phyloP scores from a whole-genome alignment of 2,329 filamentous ascomycete species.

The Calonectria ilicicola region DNA sequence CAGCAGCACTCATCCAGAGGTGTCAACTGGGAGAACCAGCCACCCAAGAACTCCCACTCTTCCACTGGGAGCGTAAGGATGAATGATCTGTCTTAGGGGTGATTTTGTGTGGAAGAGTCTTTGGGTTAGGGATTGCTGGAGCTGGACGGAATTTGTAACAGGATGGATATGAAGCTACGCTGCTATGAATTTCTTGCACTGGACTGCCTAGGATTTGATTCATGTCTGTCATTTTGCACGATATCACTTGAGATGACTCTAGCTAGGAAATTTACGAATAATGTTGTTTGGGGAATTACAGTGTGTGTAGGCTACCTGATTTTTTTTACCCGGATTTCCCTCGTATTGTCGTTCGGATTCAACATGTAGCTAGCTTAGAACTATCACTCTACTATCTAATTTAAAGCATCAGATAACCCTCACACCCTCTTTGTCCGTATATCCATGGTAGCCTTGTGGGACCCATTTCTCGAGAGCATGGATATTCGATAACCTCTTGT shows the following conservation, averaged over 20 bases:
- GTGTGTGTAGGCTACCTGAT: not conserved
- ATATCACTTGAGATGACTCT: not conserved
- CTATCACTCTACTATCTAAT: not conserved
- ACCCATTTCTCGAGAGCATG: not conserved
- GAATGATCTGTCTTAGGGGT: not conserved
- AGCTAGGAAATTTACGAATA: not conserved
- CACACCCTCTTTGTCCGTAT: not conserved
- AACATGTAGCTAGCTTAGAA: too few species aligned
- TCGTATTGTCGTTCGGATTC: too few species aligned
- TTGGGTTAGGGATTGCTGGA: not conserved
- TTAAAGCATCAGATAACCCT: not conserved
- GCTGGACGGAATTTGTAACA: not conserved
- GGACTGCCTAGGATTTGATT: not conserved
- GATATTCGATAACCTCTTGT: constrained; percentile 16
- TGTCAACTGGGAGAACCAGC: constrained; percentile 25
- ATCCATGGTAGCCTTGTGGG: constrained; percentile 5
- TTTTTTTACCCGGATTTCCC: too few species aligned
- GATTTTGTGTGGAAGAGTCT: not conserved
- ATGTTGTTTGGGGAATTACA: not conserved
- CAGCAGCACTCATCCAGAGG: constrained; percentile 26
- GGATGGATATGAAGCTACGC: constrained; percentile 3
- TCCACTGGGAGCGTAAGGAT: constrained; percentile 23
- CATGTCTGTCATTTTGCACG: not conserved
- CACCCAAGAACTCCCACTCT: constrained; percentile 17
- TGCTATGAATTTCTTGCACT: constrained; percentile 3